phyloP scores from a whole-genome alignment of 495 filamentous ascomycete genomes.

The Lineolata rhizophorae region DNA sequence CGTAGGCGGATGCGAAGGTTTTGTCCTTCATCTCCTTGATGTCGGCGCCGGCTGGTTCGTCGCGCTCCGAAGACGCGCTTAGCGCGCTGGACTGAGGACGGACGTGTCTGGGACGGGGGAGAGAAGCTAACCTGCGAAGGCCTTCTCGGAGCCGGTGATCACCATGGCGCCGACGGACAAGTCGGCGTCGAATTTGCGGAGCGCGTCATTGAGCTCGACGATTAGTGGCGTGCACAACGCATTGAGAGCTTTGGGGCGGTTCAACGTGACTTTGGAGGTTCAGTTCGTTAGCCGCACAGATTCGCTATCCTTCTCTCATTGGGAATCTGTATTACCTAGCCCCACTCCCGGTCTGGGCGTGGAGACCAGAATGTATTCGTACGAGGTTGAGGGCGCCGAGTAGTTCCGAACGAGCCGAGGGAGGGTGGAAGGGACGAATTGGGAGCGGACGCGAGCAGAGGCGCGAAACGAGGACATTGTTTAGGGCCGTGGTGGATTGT shows the following conservation, averaged over 20 bases:
- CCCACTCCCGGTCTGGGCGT: constrained; percentile 73
- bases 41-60: constrained; percentile 56
- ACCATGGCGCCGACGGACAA: constrained; percentile 52
- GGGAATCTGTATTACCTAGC: constrained; percentile 32
- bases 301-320: neutral
- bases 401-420: constrained; percentile 30
- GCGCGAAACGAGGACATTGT: too few species aligned
- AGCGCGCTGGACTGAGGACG: constrained; percentile 2
- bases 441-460: constrained; percentile 15
- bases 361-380: constrained; percentile 64
- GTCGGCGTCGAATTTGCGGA: constrained; percentile 47
- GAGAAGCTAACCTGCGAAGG: constrained; percentile 45
- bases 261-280: constrained; percentile 51
- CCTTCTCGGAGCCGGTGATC: constrained; percentile 66
- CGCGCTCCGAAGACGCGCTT: neutral
- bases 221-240: constrained; percentile 78
- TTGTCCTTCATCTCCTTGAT: constrained; percentile 96
- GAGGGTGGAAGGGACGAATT: constrained; percentile 22
- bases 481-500: too few species aligned
- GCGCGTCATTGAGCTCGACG: constrained; percentile 65
- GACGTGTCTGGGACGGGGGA: neutral
- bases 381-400: constrained; percentile 31
- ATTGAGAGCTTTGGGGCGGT: constrained; percentile 87
- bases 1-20: constrained; percentile 70
- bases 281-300: neutral